Evolutionary conservation across 805 yeast genomes (phyloP).

Genomic region (Kodamaea restingae): DNA sequence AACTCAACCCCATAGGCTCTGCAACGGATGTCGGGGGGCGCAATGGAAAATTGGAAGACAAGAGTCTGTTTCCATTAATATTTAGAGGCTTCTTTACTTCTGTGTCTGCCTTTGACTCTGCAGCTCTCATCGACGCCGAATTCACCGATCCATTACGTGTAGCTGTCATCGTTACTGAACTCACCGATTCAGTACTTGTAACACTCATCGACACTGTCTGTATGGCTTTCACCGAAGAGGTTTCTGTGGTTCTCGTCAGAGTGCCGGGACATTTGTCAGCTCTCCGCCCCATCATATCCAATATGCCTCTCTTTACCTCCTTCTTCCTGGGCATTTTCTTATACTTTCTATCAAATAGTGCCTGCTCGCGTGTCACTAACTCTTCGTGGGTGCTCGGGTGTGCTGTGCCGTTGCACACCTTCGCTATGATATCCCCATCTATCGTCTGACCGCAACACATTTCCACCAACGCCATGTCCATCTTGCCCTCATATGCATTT

Average conservation of each 20-base stretch:
- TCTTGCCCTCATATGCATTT: constrained; percentile 46
- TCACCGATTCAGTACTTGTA: too few relatives aligned
- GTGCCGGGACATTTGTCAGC: too few relatives aligned
- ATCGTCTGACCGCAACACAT: constrained; percentile 45
- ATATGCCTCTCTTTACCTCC: not conserved
- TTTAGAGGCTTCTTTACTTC: not conserved
- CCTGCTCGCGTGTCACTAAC: constrained; percentile 46
- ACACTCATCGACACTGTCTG: too few relatives aligned
- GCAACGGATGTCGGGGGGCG: not conserved
- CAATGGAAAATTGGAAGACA: too few relatives aligned
- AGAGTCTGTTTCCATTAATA: too few relatives aligned
- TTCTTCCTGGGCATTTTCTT: constrained; percentile 3
- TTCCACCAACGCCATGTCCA: constrained; percentile 39
- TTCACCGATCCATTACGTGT: not conserved
- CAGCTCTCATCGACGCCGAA: not conserved
- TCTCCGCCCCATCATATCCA: constrained; percentile 6
- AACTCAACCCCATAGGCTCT: too few relatives aligned
- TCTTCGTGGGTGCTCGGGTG: constrained; percentile 53
- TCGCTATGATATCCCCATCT: constrained; percentile 45
- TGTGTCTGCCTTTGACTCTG: not conserved
- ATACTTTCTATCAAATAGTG: constrained; percentile 14
- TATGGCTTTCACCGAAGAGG: too few relatives aligned
- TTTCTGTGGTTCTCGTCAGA: too few relatives aligned
- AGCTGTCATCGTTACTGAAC: not conserved
- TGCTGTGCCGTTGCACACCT: constrained; percentile 60